Conservation (phyloP, 768 basidiomycete species). For the Pholiota molesta region DNA sequence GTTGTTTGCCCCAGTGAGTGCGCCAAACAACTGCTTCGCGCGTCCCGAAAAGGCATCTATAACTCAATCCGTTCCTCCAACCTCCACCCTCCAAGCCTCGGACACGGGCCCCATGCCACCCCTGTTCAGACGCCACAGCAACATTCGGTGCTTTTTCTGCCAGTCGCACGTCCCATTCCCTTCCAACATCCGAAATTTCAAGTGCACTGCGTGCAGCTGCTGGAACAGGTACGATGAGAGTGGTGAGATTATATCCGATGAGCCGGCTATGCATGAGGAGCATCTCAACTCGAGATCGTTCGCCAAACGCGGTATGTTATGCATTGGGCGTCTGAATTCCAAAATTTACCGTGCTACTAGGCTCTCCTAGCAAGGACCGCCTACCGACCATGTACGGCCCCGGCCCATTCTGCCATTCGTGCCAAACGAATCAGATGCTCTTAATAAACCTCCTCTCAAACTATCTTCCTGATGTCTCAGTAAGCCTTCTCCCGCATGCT, state of each 20-base stretch:
- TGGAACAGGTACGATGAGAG: constrained; percentile 73
- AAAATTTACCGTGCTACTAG: constrained; percentile 34
- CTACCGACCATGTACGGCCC: constrained; percentile 63
- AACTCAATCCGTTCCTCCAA: background rate
- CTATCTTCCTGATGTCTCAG: constrained; percentile 81
- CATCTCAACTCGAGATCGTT: constrained; percentile 71
- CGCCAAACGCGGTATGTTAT: constrained; percentile 64
- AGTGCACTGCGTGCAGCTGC: constrained; percentile 68
- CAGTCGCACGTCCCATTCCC: constrained; percentile 47
- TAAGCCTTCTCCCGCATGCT: constrained; percentile 38
- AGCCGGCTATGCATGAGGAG: constrained; percentile 88
- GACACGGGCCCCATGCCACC: constrained; percentile 32
- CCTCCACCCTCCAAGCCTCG: constrained; percentile 3
- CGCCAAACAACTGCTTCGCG: constrained; percentile 19
- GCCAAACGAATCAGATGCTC: constrained; percentile 92
- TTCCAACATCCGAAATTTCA: constrained; percentile 57
- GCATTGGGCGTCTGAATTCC: background rate
- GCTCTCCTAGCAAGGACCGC: constrained; percentile 69
- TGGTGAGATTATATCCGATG: constrained; percentile 82
- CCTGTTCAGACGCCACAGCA: constrained; percentile 57
- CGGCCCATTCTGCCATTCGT: constrained; percentile 81
- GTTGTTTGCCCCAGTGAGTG: constrained; percentile 9
- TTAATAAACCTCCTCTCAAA: constrained; percentile 85
- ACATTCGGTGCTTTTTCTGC: constrained; percentile 74
- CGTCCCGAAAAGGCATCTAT: constrained; percentile 8